Evolutionary conservation across 352 stramenopile species (phyloP), one percentile per base, ranked within the genome.

Genomic region (Globisporangium abappressorium): DNA sequence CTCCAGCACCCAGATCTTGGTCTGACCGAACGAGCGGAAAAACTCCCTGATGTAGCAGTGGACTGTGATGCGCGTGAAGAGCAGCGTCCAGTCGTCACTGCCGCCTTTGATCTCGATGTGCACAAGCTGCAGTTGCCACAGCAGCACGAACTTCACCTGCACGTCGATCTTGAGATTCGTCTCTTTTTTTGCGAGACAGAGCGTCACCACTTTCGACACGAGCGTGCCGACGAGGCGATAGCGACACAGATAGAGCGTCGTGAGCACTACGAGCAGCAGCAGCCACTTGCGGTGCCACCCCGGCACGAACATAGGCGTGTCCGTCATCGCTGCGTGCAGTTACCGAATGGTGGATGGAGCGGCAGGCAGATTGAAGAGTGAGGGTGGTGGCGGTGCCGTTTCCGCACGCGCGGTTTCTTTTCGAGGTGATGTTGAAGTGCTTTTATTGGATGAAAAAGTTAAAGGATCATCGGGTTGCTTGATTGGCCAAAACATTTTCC

Each of bases 201-300:
- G 71, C 18, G 79, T 79, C 24, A 81, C 22, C 1, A 64, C 64
- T 43, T 82, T 80, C 6, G 80, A 87, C 18, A 91, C 51, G 33
- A 87, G 41, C 70, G 71, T 75, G 3, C 82, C 80, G 67, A 90
- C 72, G 26, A 87, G 60, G 20, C 81, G 81, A 53, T 81, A 91
- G 14, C 85, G 77, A 54, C 79, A 79, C 36, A 91, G 74, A 62
- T 86, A 91, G 28, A 81, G 47, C 75, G 73, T 84, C 30, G 71
- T 62, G 8, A 91, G 55, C 20, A 71, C 38, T 0, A 70, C 60
- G 5, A 74, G 33, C 12, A 91, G 66, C 33, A 85, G 26, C 28
- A 93, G 53, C 81, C 81, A 91, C 66, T 91, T 91, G 66, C 75
- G 81, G 26, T 89, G 80, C 84, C 84, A 91, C 3, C 72, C 75